These are phyloP conservation scores for Lolium multiflorum DNA, from an alignment of 176 grass and related monocot genomes.

Conservation along the genomic window DNA sequence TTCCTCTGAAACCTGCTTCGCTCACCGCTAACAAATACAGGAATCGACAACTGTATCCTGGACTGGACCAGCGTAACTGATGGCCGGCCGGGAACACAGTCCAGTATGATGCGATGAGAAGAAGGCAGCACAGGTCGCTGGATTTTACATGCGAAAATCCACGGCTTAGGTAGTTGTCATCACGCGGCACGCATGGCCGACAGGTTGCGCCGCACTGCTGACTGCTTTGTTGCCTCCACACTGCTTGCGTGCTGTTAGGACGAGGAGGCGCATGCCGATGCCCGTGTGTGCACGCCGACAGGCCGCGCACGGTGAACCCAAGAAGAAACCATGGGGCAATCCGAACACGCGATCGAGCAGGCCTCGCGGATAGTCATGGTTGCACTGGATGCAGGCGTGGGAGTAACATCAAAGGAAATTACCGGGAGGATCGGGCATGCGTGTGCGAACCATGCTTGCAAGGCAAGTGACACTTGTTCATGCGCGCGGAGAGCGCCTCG, in stretches of 20 bases:
- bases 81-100: background rate
- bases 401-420: background rate
- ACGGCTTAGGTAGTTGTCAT: background rate
- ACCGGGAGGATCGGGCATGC: background rate
- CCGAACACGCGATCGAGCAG: background rate
- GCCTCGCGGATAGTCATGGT: too few species aligned
- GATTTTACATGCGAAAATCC: background rate
- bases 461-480: background rate
- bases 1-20: background rate
- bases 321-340: background rate
- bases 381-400: too few species aligned
- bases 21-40: background rate
- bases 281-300: background rate
- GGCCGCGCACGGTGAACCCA: background rate
- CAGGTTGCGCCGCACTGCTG: background rate
- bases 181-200: conserved; percentile 22
- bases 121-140: background rate
- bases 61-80: background rate
- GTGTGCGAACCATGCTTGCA: background rate
- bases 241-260: background rate
- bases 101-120: too few species aligned
- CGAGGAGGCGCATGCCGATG: background rate
- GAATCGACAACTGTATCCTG: background rate
- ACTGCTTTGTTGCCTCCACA: background rate
- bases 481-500: too few species aligned